Base-by-base conservation (phyloP, 305 asterid genomes). In the Petunia hybrid region DNA sequence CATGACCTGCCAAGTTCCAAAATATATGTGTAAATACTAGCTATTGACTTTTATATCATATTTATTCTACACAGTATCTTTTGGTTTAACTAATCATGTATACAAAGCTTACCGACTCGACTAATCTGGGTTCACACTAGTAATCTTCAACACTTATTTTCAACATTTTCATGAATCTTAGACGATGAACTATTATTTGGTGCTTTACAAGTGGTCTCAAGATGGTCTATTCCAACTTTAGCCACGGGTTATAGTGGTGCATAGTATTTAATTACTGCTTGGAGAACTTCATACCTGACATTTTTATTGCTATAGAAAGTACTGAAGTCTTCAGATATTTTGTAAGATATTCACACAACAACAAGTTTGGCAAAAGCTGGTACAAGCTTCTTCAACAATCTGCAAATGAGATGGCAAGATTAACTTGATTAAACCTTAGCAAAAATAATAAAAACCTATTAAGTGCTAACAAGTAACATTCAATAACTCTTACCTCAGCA, bases 291-390 rank as follows among this genome's bases (percentile, higher is more conserved):
- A 68, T 91, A 96, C 99, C 99, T 90, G 94, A 69, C 99, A 96
- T 85, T 22, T 22, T 22, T 22, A 22, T 89, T 93, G 51, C 97
- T 89, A 66, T 93, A 94, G 80, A 96, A 96, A 85, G 86, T 85
- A 38, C 98, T 90, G 90, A 91, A 96, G 88, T 90, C 93, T 86
- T 94, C 98, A 0, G 99, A 96, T 86, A 96, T 70, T 68, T 91
- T 93, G 88, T 93, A 96, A 94, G 87, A 80, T 92, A 96, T 85
- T 96, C 98, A 81, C 99, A 96, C 84, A 93, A 70, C 36, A 83
- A 70, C 36, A 83, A 82, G 78, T 91, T 93, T 1, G 99, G 99
- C 8, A 86, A 81, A 45, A 96, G 91, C 80, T 91, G 41, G 90
- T 86, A 83, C 95, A 92, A 10, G 98, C 90, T 64, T 93, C 99